Evolutionary conservation across 495 filamentous ascomycete genomes (phyloP).

Genomic region (Tuber magnatum): DNA sequence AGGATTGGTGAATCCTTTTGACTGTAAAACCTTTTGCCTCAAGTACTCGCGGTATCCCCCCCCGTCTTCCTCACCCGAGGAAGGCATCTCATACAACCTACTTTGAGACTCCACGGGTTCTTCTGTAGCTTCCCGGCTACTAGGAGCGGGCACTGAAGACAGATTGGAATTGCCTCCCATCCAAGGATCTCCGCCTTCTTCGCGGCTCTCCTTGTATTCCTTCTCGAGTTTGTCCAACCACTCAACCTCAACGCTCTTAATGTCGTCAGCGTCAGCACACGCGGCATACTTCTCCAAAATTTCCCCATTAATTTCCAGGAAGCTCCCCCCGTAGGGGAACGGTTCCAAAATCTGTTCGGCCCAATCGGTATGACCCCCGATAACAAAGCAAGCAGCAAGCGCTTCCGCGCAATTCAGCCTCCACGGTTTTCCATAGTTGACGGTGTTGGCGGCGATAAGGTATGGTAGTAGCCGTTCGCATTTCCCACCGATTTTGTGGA

Average conservation of each 20-base stretch:
- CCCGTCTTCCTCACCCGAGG: constrained; percentile 63
- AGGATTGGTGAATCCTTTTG: constrained; percentile 74
- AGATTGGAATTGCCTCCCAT: constrained; percentile 84
- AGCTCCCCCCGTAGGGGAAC: constrained; percentile 81
- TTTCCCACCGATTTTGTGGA: constrained; percentile 84
- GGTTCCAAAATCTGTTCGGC: constrained; percentile 70
- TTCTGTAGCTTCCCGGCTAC: constrained; percentile 45
- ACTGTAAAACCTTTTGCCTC: constrained; percentile 70
- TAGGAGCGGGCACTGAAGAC: constrained; percentile 30
- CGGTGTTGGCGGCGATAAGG: constrained; percentile 89
- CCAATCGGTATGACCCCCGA: constrained; percentile 89
- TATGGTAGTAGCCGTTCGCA: constrained; percentile 91
- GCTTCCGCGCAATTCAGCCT: constrained; percentile 93
- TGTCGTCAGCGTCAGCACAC: constrained; percentile 72
- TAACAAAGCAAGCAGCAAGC: constrained; percentile 81
- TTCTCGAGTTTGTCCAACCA: constrained; percentile 86
- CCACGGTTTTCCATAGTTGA: constrained; percentile 95
- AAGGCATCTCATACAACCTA: constrained; percentile 48
- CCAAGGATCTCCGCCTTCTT: constrained; percentile 51
- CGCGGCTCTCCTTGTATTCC: constrained; percentile 76
- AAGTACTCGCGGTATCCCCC: constrained; percentile 89
- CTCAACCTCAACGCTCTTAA: constrained; percentile 75
- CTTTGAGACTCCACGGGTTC: constrained; percentile 49
- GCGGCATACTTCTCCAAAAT: constrained; percentile 77
- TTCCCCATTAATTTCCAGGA: constrained; percentile 78